A percentile compares a stretch with the other conserved stretches of the same genome.
These are phyloP conservation scores for Euphorbia peplus DNA, from an alignment of 345 rosid genomes.

Conservation along the genomic window DNA sequence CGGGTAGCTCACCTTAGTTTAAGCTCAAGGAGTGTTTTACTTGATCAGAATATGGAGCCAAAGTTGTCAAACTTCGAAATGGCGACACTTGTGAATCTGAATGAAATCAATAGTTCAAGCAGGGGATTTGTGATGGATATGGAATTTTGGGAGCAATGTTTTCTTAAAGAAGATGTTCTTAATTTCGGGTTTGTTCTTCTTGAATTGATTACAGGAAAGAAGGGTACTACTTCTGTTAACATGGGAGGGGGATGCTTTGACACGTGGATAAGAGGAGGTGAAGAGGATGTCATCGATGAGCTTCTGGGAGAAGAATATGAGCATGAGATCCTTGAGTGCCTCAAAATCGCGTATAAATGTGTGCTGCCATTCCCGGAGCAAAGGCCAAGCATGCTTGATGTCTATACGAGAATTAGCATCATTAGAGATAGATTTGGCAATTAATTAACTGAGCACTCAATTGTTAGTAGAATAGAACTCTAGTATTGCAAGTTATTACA, in stretches of 20 bases:
- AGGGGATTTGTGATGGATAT: neutral
- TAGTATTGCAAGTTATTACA: too few species aligned
- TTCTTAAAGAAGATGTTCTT: slow-evolving; percentile 23
- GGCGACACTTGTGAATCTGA: slow-evolving; percentile 7
- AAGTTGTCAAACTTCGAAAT: slow-evolving; percentile 23
- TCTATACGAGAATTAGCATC: too few species aligned
- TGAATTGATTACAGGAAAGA: slow-evolving; percentile 21
- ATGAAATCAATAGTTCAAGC: neutral
- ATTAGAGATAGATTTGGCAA: too few species aligned
- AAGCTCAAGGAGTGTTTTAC: slow-evolving; percentile 19
- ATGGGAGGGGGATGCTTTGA: neutral
- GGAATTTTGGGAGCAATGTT: slow-evolving; percentile 19
- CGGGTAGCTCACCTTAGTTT: slow-evolving; percentile 19
- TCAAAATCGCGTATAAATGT: too few species aligned
- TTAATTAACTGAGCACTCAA: too few species aligned
- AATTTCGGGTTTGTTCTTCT: slow-evolving; percentile 25
- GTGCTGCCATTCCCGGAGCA: too few species aligned
- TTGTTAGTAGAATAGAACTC: too few species aligned
- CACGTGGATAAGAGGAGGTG: too few species aligned
- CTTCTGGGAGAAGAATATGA: neutral
- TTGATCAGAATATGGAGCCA: slow-evolving; percentile 22
- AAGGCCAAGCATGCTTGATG: too few species aligned
- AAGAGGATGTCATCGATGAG: neutral
- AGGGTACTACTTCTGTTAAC: neutral
- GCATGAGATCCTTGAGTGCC: too few species aligned